A percentile compares a stretch with the other conserved stretches of the same genome.
phyloP scores from a whole-genome alignment of 345 rosid species.

The Iberis pinnata region DNA sequence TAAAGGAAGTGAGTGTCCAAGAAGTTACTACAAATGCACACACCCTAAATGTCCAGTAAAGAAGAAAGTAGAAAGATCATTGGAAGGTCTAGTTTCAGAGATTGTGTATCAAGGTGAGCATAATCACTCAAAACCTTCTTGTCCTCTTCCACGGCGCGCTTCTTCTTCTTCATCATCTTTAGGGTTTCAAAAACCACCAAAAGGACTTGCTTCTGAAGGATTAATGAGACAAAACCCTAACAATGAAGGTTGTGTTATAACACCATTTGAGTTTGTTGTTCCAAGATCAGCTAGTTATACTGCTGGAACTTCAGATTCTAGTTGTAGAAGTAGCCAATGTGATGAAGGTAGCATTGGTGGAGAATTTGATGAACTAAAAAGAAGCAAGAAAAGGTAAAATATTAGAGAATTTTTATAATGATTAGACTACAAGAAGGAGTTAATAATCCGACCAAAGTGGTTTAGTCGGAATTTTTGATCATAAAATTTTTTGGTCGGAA shows the following conservation, averaged over 20 bases:
- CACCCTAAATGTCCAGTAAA: conserved; percentile 85
- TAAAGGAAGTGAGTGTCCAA: conserved; percentile 91
- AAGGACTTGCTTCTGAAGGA: conserved; percentile 36
- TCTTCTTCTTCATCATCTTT: conserved; percentile 30
- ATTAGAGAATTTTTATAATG: too few relatives aligned
- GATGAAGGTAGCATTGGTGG: conserved; percentile 53
- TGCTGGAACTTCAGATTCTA: conserved; percentile 49
- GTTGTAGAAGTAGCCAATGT: conserved; percentile 54
- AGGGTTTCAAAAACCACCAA: conserved; percentile 39
- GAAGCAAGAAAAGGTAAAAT: conserved; percentile 69
- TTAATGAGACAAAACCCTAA: conserved; percentile 32
- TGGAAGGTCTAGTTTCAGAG: conserved; percentile 83
- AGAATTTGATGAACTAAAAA: conserved; percentile 51
- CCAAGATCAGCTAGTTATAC: conserved; percentile 28
- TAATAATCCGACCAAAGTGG: too few relatives aligned
- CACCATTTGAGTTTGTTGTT: conserved; percentile 27
- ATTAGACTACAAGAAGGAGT: too few relatives aligned
- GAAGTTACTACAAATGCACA: conserved; percentile 95
- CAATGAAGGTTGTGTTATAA: conserved; percentile 32
- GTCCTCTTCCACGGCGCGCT: conserved; percentile 50
- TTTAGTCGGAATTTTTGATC: too few relatives aligned
- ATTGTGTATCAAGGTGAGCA: conserved; percentile 95
- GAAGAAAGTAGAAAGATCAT: conserved; percentile 89
- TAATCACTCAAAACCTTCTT: conserved; percentile 73
- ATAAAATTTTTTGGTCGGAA: too few relatives aligned